Base-by-base conservation (phyloP, 2,329 filamentous ascomycete genomes). In the Volutella citrinella region DNA sequence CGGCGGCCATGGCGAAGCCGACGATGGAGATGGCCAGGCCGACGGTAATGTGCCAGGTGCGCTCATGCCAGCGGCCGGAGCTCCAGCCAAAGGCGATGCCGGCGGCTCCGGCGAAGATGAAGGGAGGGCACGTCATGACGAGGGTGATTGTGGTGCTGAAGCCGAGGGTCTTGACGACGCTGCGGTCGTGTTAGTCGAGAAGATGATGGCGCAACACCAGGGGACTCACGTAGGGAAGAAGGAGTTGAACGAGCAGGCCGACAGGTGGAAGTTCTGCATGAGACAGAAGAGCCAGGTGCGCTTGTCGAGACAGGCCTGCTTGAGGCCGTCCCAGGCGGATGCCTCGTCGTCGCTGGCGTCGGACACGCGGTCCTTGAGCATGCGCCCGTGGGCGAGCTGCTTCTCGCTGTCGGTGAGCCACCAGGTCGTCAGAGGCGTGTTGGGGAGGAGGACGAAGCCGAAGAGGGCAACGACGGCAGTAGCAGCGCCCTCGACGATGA, bases 241-340 rank as follows among this genome's bases (percentile, higher is more conserved):
- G 0, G 66, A 65, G 38, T 65, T 74, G 45, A 65, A 65, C 0
- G 58, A 60, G 31, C 60, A 71, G 2, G 72, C 70, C 2, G 67
- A 69, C 10, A 76, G 55, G 48, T 77, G 71, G 48, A 74, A 70
- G 51, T 76, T 74, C 44, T 75, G 69, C 71, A 76, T 76, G 21
- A 76, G n/a, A n/a, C n/a, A 67, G 42, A 76, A 69, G 4, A 78
- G 51, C 65, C 71, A 77, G 1, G 72, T 66, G 32, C 70, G 63
- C 44, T 66, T 69, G 38, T 78, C 74, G 10, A 49, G 51, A 33
- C 64, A 60, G 1, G 72, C 72, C 38, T 71, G 64, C 47, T 66
- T 66, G 19, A 76, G 61, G 4, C 74, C 73, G 5, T 63, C 60
- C 63, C 58, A 68, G 5, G 64, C 61, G 6, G 60, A 69, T 6